These are phyloP conservation scores for Geotrichum europaeum DNA, from an alignment of 1,139 yeast species.

Conservation along the genomic window DNA sequence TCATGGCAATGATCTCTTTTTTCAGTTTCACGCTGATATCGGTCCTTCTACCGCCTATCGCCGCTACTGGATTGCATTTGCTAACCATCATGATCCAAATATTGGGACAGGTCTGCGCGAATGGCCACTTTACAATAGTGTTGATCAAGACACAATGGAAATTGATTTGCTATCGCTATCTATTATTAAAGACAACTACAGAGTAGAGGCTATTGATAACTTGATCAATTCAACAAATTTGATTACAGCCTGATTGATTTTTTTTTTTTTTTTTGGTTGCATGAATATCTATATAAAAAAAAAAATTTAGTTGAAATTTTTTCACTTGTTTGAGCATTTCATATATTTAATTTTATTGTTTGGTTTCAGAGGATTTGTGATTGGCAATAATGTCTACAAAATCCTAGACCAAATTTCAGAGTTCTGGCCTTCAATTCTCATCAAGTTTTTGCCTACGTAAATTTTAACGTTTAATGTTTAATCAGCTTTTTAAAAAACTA, in stretches of 20 bases:
- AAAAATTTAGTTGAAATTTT: no score
- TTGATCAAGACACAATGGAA: constrained; percentile 6
- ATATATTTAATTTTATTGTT: no score
- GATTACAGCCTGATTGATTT: not conserved
- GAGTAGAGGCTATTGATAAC: not conserved
- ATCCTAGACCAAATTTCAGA: no score
- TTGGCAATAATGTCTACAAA: not conserved
- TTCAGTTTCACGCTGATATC: constrained; percentile 4
- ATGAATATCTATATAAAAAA: no score
- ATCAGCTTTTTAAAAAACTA: not conserved
- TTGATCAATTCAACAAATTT: not conserved
- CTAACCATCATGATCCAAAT: constrained; percentile 21
- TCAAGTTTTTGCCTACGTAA: not conserved
- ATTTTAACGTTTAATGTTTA: not conserved
- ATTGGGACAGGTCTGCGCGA: constrained; percentile 10
- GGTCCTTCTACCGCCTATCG: constrained; percentile 18
- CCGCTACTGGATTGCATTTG: constrained; percentile 23
- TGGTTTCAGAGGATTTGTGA: not conserved
- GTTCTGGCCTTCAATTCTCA: not conserved
- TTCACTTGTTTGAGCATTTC: not conserved
- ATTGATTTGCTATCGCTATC: not conserved
- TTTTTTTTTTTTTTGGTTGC: not conserved
- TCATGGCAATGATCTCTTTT: constrained; percentile 18
- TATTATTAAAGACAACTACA: not conserved
- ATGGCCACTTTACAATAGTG: constrained; percentile 29